Percentiles rank a stretch among this genome's conserved stretches.
Conservation (phyloP, 2,329 filamentous ascomycete genomes). For the Penicillium sp. region DNA sequence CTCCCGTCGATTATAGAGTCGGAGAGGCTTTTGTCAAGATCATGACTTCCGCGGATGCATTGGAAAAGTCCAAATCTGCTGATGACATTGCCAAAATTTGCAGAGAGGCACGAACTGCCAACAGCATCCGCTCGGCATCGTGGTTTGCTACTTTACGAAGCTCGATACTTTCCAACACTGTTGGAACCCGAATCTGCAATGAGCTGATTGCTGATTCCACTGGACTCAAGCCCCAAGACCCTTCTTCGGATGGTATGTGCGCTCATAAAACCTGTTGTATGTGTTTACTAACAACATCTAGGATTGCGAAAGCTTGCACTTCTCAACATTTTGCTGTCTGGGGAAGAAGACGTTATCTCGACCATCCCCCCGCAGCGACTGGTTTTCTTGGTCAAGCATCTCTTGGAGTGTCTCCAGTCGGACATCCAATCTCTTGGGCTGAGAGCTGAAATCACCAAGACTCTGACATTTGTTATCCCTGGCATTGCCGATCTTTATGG, state of each 20-base stretch:
- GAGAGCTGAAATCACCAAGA: slow-evolving; percentile 40
- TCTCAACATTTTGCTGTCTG: slow-evolving; percentile 52
- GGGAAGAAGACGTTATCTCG: slow-evolving; percentile 46
- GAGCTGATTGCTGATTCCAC: slow-evolving; percentile 59
- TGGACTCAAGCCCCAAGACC: slow-evolving; percentile 46
- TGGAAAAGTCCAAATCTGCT: slow-evolving; percentile 24
- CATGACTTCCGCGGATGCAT: slow-evolving; percentile 31
- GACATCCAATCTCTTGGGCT: slow-evolving; percentile 46
- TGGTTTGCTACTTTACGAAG: slow-evolving; percentile 49
- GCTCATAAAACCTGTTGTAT: background rate
- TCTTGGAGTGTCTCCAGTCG: slow-evolving; percentile 66
- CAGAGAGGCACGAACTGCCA: slow-evolving; percentile 35
- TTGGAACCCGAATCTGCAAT: slow-evolving; percentile 53
- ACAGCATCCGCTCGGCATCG: slow-evolving; percentile 46
- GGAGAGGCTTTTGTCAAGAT: slow-evolving; percentile 42
- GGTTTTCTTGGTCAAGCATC: slow-evolving; percentile 75
- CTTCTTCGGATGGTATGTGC: slow-evolving; percentile 41
- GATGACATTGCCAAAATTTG: slow-evolving; percentile 35
- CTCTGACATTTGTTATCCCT: slow-evolving; percentile 59
- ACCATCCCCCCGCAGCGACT: slow-evolving; percentile 59
- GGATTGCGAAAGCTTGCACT: slow-evolving; percentile 49
- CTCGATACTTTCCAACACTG: slow-evolving; percentile 46
- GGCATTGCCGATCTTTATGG: slow-evolving; percentile 79
- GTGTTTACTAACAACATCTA: slow-evolving; percentile 22
- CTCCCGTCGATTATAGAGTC: slow-evolving; percentile 36